Conservation (phyloP, 257 asterid species). For the Ophiorrhiza pumila region DNA sequence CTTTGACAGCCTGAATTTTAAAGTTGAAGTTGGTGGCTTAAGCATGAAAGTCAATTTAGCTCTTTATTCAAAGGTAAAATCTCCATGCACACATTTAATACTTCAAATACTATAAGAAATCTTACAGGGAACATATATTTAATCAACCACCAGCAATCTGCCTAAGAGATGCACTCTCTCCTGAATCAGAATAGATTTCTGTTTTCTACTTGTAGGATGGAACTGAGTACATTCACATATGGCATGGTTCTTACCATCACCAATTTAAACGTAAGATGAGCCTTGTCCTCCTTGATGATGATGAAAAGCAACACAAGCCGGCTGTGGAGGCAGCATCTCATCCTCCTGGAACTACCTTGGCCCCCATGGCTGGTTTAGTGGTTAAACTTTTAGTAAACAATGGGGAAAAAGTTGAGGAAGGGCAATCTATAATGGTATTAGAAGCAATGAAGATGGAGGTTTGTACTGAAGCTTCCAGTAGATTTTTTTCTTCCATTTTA, state of each 20-base stretch:
- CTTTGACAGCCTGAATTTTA: constrained; percentile 51
- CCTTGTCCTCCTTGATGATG: constrained; percentile 43
- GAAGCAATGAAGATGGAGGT: constrained; percentile 99
- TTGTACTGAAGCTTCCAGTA: constrained; percentile 10
- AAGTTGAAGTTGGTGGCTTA: constrained; percentile 78
- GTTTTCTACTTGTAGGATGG: constrained; percentile 51
- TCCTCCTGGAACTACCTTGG: constrained; percentile 76
- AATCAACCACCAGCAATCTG: neutral
- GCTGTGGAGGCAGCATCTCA: constrained; percentile 50
- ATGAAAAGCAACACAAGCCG: constrained; percentile 51
- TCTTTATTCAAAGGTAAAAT: constrained; percentile 64
- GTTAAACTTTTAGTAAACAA: constrained; percentile 75
- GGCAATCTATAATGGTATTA: constrained; percentile 75
- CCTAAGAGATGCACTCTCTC: neutral
- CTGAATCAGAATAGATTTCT: neutral
- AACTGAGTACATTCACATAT: constrained; percentile 76
- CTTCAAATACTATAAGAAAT: neutral
- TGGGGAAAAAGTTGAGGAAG: constrained; percentile 62
- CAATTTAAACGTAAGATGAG: constrained; percentile 61
- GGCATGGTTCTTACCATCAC: constrained; percentile 71
- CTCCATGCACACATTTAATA: neutral
- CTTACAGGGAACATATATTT: neutral
- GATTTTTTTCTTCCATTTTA: constrained; percentile 14
- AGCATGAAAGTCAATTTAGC: constrained; percentile 68
- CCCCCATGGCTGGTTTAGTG: constrained; percentile 97